These are phyloP conservation scores for Ophiocordyceps robertsii DNA, from an alignment of 2,329 filamentous ascomycete species.

Conservation along the genomic window DNA sequence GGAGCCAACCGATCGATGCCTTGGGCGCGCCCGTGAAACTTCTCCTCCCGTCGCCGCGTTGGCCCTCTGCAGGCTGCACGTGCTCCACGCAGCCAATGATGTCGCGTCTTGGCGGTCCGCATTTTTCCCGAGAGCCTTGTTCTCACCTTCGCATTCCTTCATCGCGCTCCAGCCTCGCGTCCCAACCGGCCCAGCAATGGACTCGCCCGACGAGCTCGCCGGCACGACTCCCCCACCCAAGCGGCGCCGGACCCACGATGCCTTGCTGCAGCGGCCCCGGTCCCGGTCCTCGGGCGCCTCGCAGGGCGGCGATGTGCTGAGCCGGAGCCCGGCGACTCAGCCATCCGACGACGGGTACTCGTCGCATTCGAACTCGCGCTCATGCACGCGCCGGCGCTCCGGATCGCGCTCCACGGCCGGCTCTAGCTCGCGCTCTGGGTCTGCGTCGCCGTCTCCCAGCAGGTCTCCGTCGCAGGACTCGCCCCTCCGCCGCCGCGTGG, in stretches of 20 bases:
- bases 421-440: slow-evolving; percentile 24
- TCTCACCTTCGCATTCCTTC: background rate
- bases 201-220: slow-evolving; percentile 12
- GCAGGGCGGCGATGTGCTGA: background rate
- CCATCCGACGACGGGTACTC: background rate
- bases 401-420: slow-evolving; percentile 19
- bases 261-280: slow-evolving; percentile 12
- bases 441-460: slow-evolving; percentile 17
- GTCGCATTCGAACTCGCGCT: slow-evolving; percentile 5
- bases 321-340: background rate
- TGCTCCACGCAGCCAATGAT: background rate
- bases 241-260: slow-evolving; percentile 18
- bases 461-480: slow-evolving; percentile 11
- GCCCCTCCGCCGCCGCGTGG: slow-evolving; percentile 14
- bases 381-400: slow-evolving; percentile 15
- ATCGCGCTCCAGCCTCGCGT: slow-evolving; percentile 6
- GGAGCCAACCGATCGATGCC: too few relatives aligned
- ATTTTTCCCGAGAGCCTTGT: background rate
- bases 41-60: too few relatives aligned
- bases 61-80: too few relatives aligned
- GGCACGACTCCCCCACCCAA: slow-evolving; percentile 14
- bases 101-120: slow-evolving; percentile 1
- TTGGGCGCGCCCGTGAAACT: too few relatives aligned
- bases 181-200: slow-evolving; percentile 11
- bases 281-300: slow-evolving; percentile 8